Evolutionary conservation across 2,329 filamentous ascomycete species (phyloP), one percentile per base, ranked within the genome.

Genomic region (Pseudocercospora cruenta): DNA sequence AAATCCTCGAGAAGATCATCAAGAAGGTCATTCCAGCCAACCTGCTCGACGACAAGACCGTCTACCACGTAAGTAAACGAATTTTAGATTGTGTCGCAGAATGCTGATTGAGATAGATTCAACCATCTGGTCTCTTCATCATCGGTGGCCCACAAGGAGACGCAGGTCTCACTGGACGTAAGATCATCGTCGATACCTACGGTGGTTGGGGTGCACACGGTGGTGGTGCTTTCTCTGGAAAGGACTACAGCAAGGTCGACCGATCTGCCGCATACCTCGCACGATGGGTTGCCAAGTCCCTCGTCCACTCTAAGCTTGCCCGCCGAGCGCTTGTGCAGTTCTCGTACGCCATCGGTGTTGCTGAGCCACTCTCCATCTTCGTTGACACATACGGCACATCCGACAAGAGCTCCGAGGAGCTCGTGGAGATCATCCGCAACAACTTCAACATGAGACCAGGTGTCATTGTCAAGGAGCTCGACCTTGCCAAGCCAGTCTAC

Each of bases 161-260:
- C 78, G 95, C 95, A 77, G 95, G 95, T 88, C 88, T 99, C 72
- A 99, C 95, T 72, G 95, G 95, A 82, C 94, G 95, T 79, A 99
- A 99, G 90, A 99, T 99, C 88, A 91, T 97, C 74, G 95, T 99
- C 81, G 95, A 99, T 86, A 98, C 95, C 82, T 99, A 99, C 86
- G 95, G 95, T 86, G 95, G 95, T 78, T 98, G 95, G 95, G 95
- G 95, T 85, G 95, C 95, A 76, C 95, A 99, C 88, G 95, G 95
- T 87, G 95, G 95, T 87, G 95, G 95, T 91, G 95, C 95, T 82
- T 99, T 99, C 91, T 98, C 95, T 78, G 95, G 95, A 79, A 99
- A 99, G 91, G 95, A 99, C 83, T 99, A 97, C 90, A 97, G 93
- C 88, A 99, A 99, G 89, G 95, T 99, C 83, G 95, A 99, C 81